Conservation (phyloP, 495 filamentous ascomycete species). For the Podospora pseudocomata region DNA sequence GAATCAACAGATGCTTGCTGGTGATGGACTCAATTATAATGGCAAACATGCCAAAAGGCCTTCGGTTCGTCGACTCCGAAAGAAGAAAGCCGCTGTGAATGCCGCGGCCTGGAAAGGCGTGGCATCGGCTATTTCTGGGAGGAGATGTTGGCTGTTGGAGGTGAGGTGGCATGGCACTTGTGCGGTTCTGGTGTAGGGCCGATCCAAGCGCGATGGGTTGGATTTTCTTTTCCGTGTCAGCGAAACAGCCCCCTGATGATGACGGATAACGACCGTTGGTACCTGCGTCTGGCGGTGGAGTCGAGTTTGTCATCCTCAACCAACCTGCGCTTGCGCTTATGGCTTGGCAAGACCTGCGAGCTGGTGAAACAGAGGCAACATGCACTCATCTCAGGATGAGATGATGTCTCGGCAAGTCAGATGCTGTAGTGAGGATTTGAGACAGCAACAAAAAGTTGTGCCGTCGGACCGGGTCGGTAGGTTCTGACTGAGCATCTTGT, state of each 20-base stretch:
- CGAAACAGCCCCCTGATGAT: not conserved
- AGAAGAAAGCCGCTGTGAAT: not conserved
- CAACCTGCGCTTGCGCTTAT: not conserved
- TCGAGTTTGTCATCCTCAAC: not conserved
- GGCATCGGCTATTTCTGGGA: not conserved
- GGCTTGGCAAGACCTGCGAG: not conserved
- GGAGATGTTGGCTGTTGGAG: not conserved
- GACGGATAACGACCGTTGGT: slow-evolving; percentile 5
- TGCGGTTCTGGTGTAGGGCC: not conserved
- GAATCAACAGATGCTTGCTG: not conserved
- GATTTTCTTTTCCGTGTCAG: not conserved
- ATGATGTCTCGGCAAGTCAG: not conserved
- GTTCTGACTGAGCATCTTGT: not conserved
- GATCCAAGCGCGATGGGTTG: not conserved
- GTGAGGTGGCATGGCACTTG: not conserved
- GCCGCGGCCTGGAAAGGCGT: not conserved
- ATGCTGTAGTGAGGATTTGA: not conserved
- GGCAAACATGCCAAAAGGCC: not conserved
- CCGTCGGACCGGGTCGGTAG: not conserved
- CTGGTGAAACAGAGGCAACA: not conserved
- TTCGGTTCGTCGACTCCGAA: not conserved
- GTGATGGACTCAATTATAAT: not conserved
- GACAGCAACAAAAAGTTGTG: not conserved
- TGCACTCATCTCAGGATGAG: not conserved
- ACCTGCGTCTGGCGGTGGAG: not conserved